Evolutionary conservation across 805 yeast species (phyloP), one percentile per base, ranked within the genome.

Genomic region (Torulaspora franciscae): DNA sequence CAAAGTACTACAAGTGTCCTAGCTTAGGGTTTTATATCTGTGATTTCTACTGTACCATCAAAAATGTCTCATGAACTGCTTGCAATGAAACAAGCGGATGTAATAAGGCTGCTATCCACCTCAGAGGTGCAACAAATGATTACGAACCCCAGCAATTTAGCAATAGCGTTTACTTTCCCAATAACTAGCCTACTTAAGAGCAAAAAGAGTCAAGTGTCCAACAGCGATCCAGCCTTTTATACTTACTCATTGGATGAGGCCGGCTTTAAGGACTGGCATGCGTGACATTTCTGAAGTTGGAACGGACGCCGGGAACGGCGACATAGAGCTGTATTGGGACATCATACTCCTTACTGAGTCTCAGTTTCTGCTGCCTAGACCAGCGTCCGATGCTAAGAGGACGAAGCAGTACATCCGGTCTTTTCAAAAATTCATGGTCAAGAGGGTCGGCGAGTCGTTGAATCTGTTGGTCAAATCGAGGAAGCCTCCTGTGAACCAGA

Each of bases 271-370:
- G 57, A 57, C 49, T 62, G 67, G 67, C 50, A 42, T 52, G 64
- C 65, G 65, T 62, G 64, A 60, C 67, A 56, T 46, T 50, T 50
- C 49, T 29, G 27, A n/a, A 26, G 35, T 40, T 5, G 15, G 37
- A 14, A 36, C 30, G 9, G 29, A 32, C 25, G 27, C 32, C 28
- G 9, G 27, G 7, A 36, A 29, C 9, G 27, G 32, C 11, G 37
- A 51, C 17, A 53, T 53, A 22, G 64, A 64, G 42, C 54, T 59
- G 14, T 60, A 60, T 46, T 64, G 68, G 68, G 62, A 62, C 47
- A 47, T 61, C 8, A 58, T 64, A 4, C 37, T 62, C 35, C 42
- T 59, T 1, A 51, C 58, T 3, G 68, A 64, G 48, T 49, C 56
- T 19, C 55, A 56, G 39, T 61, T 61, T 36, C 43, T 45, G 6